A percentile compares a stretch with the other conserved stretches of the same genome.
These are phyloP conservation scores for Suillus hirtellus DNA, from an alignment of 768 basidiomycete genomes.

Conservation along the genomic window DNA sequence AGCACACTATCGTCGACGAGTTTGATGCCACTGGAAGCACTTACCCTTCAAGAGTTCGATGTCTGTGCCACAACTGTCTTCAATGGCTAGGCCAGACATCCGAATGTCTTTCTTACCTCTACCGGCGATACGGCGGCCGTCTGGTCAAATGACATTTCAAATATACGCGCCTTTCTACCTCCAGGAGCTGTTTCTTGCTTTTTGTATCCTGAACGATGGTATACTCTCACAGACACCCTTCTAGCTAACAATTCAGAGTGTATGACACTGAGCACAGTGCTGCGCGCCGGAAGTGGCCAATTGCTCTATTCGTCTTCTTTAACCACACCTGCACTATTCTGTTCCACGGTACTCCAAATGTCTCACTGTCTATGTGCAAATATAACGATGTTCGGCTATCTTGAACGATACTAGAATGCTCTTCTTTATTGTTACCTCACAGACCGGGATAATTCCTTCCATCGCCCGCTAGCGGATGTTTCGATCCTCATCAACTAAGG, in stretches of 20 bases:
- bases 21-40: background rate
- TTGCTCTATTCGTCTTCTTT: background rate
- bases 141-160: background rate
- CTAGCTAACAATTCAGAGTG: background rate
- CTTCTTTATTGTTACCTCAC: background rate
- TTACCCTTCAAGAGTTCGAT: background rate
- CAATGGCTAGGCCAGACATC: background rate
- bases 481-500: too few relatives aligned
- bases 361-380: background rate
- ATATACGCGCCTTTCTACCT: background rate
- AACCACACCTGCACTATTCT: background rate
- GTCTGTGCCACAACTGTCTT: background rate
- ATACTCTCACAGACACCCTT: background rate
- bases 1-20: background rate
- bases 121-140: background rate
- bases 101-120: background rate
- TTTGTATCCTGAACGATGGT: background rate
- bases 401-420: background rate
- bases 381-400: background rate
- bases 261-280: background rate
- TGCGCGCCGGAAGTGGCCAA: background rate
- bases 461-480: background rate
- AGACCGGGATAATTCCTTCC: background rate
- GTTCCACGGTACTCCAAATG: background rate
- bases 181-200: background rate